phyloP scores from a whole-genome alignment of 2,329 filamentous ascomycete species.

The Zalaria sp. region DNA sequence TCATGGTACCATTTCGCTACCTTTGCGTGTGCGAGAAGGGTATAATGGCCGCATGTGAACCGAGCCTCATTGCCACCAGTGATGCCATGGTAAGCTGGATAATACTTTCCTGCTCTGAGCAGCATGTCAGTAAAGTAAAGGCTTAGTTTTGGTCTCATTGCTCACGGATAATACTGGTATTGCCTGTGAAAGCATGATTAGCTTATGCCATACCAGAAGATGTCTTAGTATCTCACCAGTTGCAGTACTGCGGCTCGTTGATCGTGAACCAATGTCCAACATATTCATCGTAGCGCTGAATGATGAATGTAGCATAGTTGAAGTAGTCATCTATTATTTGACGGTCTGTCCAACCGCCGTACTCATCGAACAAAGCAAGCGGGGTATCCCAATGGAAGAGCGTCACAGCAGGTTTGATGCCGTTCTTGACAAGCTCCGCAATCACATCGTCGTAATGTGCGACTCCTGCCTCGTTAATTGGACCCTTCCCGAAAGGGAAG shows the following conservation, averaged over 20 bases:
- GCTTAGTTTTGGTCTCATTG: too few species aligned
- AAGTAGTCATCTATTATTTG: slow-evolving; percentile 25
- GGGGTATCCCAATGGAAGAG: slow-evolving; percentile 30
- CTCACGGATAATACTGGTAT: slow-evolving; percentile 1
- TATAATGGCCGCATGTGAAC: slow-evolving; percentile 22
- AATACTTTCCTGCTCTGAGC: slow-evolving; percentile 20
- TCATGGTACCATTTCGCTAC: slow-evolving; percentile 29
- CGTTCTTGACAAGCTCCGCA: slow-evolving; percentile 14
- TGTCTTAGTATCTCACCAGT: background rate
- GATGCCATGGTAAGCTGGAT: slow-evolving; percentile 28
- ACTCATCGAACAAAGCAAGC: slow-evolving; percentile 18
- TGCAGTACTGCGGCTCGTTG: slow-evolving; percentile 22
- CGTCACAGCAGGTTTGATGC: slow-evolving; percentile 29
- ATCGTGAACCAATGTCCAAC: slow-evolving; percentile 28
- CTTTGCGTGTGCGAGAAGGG: slow-evolving; percentile 11
- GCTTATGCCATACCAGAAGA: too few species aligned
- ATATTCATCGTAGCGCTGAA: slow-evolving; percentile 23
- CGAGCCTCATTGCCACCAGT: slow-evolving; percentile 10
- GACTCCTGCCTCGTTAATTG: slow-evolving; percentile 32
- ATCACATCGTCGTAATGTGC: slow-evolving; percentile 36
- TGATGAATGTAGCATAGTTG: slow-evolving; percentile 25
- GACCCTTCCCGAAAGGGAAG: slow-evolving; percentile 32
- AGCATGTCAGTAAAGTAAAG: too few species aligned
- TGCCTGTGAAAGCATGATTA: slow-evolving; percentile 3
- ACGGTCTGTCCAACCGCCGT: slow-evolving; percentile 23